These are phyloP conservation scores for Lactarius pseudohatsudake DNA, from an alignment of 768 basidiomycete species.

Conservation along the genomic window DNA sequence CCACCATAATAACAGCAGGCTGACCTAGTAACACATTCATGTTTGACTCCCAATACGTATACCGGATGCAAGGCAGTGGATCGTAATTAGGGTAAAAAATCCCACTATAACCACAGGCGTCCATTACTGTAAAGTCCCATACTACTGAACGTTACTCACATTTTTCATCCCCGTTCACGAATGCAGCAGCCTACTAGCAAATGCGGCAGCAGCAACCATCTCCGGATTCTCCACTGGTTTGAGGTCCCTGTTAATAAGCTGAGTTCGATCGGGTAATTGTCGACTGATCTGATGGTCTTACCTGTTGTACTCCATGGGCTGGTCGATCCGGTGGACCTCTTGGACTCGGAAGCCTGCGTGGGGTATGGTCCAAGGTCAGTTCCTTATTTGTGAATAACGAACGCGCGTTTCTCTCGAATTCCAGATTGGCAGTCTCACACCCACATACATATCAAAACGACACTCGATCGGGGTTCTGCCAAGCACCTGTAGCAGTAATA, in stretches of 20 bases:
- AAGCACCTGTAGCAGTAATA: not conserved
- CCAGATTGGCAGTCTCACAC: not conserved
- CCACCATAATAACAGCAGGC: not conserved
- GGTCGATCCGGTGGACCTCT: not conserved
- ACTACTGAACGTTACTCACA: not conserved
- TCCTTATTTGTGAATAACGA: not conserved
- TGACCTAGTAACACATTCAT: not conserved
- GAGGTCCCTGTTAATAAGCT: not conserved
- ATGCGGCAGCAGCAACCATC: not conserved
- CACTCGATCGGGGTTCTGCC: not conserved
- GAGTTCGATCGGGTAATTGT: not conserved
- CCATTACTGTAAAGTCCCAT: not conserved
- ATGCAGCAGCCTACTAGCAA: not conserved
- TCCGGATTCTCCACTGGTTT: not conserved
- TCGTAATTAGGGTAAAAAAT: not conserved
- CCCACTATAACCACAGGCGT: not conserved
- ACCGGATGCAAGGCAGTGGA: no score
- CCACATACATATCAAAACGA: not conserved
- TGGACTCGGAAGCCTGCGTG: not conserved
- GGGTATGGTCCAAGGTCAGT: not conserved
- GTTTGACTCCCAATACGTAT: not conserved
- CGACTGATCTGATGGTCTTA: not conserved
- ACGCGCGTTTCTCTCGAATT: not conserved
- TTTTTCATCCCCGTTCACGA: not conserved
- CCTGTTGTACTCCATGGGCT: not conserved